Percentiles rank a stretch among this genome's conserved stretches.
Evolutionary conservation across 345 rosid species (phyloP).

Genomic region (Draba incana): DNA sequence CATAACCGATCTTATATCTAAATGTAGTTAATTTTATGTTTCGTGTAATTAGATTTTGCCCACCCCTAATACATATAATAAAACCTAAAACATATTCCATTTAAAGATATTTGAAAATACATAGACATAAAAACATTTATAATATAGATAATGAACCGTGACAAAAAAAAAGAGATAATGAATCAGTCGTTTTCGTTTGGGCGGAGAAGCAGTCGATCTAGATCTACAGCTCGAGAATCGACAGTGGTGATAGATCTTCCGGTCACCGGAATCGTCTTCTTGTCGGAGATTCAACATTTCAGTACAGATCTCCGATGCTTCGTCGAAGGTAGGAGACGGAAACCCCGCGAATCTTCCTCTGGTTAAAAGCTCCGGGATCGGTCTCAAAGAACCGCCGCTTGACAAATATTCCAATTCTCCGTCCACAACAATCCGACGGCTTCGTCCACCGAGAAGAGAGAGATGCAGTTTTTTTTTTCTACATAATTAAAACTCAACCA

Average conservation of each 20-base stretch:
- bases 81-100: no score
- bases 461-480: no score
- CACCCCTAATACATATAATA: no score
- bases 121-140: no score
- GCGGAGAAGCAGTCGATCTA: constrained; percentile 59
- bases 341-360: constrained; percentile 21
- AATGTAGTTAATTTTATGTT: no score
- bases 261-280: constrained; percentile 37
- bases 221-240: constrained; percentile 76
- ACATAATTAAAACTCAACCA: no score
- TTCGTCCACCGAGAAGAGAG: constrained; percentile 71
- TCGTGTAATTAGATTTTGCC: no score
- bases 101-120: no score
- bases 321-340: constrained; percentile 54
- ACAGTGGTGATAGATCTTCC: constrained; percentile 47
- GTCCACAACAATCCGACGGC: constrained; percentile 74
- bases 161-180: no score
- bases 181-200: constrained; percentile 58
- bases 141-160: no score
- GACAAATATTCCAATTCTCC: constrained; percentile 68
- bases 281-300: constrained; percentile 55
- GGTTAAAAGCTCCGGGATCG: constrained; percentile 44
- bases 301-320: constrained; percentile 63
- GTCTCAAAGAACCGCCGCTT: constrained; percentile 55
- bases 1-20: no score